Percentiles rank a stretch among this genome's conserved stretches.
Evolutionary conservation across 2,329 filamentous ascomycete genomes (phyloP).

Genomic region (Colletotrichum cereale): DNA sequence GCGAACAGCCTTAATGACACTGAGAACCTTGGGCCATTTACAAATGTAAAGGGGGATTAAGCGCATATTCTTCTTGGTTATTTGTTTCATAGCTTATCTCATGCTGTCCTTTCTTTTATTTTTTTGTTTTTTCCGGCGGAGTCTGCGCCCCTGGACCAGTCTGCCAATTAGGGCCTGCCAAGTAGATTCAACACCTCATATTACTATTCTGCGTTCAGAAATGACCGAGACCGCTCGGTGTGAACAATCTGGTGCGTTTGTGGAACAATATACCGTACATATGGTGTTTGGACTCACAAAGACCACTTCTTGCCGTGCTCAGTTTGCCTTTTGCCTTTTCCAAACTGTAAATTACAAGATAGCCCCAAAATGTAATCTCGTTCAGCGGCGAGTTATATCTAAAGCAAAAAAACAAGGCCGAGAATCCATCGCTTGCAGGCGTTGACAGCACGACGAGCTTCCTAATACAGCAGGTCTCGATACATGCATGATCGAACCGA

Average conservation of each 20-base stretch:
- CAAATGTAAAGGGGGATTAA: background rate
- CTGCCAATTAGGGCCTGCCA: background rate
- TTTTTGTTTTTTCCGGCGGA: no score
- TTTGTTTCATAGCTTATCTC: background rate
- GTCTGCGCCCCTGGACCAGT: no score
- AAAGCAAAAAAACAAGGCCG: no score
- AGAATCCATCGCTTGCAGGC: background rate
- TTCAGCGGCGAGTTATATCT: background rate
- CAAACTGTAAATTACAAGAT: background rate
- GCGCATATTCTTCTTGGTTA: background rate
- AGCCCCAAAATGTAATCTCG: background rate
- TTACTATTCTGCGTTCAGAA: background rate
- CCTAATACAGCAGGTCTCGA: background rate
- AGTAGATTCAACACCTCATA: background rate
- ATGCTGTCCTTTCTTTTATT: background rate
- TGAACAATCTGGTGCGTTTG: background rate
- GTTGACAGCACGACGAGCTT: background rate
- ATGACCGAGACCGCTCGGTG: background rate
- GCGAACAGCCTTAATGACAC: background rate
- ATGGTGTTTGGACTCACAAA: background rate
- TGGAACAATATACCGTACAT: background rate
- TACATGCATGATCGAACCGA: no score
- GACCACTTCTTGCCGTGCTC: rapidly evolving
- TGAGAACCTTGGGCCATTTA: background rate
- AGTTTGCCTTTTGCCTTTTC: background rate